phyloP scores from a whole-genome alignment of 2,329 filamentous ascomycete genomes.

The Dactylellina parvicollis region DNA sequence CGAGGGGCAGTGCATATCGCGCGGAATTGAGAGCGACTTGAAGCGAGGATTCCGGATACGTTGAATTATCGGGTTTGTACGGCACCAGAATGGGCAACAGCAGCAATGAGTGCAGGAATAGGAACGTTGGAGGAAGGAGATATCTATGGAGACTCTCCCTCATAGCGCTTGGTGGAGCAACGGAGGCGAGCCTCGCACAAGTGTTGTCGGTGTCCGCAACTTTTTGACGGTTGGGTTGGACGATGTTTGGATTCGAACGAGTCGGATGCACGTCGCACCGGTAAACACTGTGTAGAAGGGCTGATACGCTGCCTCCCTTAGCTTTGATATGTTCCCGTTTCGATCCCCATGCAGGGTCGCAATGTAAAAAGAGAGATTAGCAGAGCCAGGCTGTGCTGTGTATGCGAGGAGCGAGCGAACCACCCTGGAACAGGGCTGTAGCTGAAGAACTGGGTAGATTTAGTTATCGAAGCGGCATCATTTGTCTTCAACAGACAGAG shows the following conservation, averaged over 20 bases:
- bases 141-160: constrained; percentile 40
- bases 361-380: not conserved
- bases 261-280: constrained; percentile 10
- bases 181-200: constrained; percentile 21
- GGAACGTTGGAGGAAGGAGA: constrained; percentile 31
- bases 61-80: constrained; percentile 44
- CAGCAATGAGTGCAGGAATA: constrained; percentile 32
- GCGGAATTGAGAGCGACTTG: constrained; percentile 40
- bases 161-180: constrained; percentile 26
- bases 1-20: constrained; percentile 36
- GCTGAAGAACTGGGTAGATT: not conserved
- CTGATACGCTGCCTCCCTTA: constrained; percentile 7
- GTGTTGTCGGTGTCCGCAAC: constrained; percentile 11
- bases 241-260: not conserved
- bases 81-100: constrained; percentile 43
- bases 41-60: constrained; percentile 40
- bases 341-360: constrained; percentile 2
- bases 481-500: not conserved
- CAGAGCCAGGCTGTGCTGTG: not conserved
- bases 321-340: not conserved
- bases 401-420: not conserved
- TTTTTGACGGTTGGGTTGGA: not conserved
- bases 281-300: too few relatives aligned
- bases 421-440: not conserved
- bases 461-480: constrained; percentile 10